These are phyloP conservation scores for Thielaviopsis ethacetica DNA, from an alignment of 2,329 filamentous ascomycete genomes.

Conservation along the genomic window DNA sequence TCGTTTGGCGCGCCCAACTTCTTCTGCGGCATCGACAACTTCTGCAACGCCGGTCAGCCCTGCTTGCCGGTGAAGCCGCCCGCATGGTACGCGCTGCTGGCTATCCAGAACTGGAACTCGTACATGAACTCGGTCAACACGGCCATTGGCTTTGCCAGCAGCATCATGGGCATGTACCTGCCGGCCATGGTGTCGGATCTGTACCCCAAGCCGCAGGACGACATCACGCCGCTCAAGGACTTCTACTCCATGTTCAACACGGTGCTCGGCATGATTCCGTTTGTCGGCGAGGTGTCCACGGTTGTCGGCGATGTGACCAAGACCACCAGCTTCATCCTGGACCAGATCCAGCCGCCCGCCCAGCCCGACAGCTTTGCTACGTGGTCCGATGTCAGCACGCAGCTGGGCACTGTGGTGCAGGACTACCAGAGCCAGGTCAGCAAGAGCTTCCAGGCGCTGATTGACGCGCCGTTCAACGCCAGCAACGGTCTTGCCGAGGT, in stretches of 20 bases:
- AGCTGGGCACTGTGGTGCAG: slow-evolving; percentile 6
- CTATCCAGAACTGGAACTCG: slow-evolving; percentile 11
- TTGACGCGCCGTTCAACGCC: slow-evolving; percentile 10
- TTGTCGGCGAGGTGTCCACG: slow-evolving; percentile 6
- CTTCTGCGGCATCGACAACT: slow-evolving; percentile 10
- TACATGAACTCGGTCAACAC: slow-evolving; percentile 13
- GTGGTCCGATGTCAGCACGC: slow-evolving; percentile 6
- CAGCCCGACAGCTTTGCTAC: not conserved
- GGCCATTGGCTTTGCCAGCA: slow-evolving; percentile 11
- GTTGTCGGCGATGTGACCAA: not conserved
- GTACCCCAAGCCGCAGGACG: slow-evolving; percentile 9
- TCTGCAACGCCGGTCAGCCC: slow-evolving; percentile 13
- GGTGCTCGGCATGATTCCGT: slow-evolving; percentile 7
- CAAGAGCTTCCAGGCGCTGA: slow-evolving; percentile 6
- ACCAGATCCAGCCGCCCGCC: slow-evolving; percentile 2
- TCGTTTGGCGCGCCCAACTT: slow-evolving; percentile 13
- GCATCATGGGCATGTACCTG: slow-evolving; percentile 11
- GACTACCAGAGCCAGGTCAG: slow-evolving; percentile 7
- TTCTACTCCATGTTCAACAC: slow-evolving; percentile 11
- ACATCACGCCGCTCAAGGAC: slow-evolving; percentile 8
- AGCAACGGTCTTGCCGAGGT: slow-evolving; percentile 6
- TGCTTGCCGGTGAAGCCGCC: slow-evolving; percentile 11
- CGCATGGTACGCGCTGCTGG: slow-evolving; percentile 12
- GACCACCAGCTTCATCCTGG: not conserved
- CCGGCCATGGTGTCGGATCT: slow-evolving; percentile 12